phyloP scores from a whole-genome alignment of 805 yeast species.

The Yarrowia sp. region DNA sequence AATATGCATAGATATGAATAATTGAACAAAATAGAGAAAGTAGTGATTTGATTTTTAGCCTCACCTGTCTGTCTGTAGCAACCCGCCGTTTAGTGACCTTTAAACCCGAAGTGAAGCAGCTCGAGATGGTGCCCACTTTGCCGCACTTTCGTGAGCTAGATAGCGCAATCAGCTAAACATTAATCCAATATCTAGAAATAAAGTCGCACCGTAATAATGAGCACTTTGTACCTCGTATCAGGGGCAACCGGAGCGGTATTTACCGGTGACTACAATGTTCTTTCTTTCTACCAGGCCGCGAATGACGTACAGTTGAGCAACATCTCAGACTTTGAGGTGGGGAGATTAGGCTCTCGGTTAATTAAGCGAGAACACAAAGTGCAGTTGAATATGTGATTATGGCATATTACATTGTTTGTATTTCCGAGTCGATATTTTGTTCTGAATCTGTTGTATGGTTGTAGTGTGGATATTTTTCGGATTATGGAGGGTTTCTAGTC shows the following conservation, averaged over 20 bases:
- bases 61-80: too few relatives aligned
- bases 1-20: slow-evolving; percentile 28
- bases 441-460: background rate
- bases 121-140: background rate
- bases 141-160: background rate
- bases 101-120: background rate
- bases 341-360: background rate
- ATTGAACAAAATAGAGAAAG: slow-evolving; percentile 3
- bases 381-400: background rate
- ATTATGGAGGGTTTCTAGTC: background rate
- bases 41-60: background rate
- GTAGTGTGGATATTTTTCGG: background rate
- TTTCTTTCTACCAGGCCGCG: background rate
- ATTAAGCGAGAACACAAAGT: background rate
- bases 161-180: background rate
- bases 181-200: background rate
- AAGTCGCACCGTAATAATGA: slow-evolving; percentile 2
- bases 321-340: background rate
- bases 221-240: background rate
- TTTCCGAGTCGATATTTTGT: background rate
- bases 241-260: slow-evolving; percentile 11
- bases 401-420: background rate
- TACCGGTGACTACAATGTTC: background rate
- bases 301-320: background rate
- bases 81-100: too few relatives aligned